phyloP scores from a whole-genome alignment of 2,329 filamentous ascomycete genomes.

The Polytolypa hystricis region DNA sequence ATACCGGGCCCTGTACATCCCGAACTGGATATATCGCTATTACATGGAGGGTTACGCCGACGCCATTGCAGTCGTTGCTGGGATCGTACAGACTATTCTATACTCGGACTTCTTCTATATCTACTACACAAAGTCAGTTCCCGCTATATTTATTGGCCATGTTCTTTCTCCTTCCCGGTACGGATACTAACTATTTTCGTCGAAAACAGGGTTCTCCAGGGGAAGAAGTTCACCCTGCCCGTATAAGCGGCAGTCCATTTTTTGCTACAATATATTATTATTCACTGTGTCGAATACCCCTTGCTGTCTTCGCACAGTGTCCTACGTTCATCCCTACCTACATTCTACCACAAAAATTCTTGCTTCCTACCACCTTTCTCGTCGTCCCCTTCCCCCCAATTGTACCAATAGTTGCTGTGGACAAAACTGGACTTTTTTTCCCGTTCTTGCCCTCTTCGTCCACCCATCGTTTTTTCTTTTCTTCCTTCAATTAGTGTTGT shows the following conservation, averaged over 20 bases:
- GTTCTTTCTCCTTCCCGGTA: not conserved
- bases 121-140: slow-evolving; percentile 81
- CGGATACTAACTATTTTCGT: not conserved
- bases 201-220: slow-evolving; percentile 55
- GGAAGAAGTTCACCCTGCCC: slow-evolving; percentile 76
- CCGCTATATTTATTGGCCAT: not conserved
- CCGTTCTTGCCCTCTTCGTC: too few relatives aligned
- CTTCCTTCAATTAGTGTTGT: too few relatives aligned
- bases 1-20: slow-evolving; percentile 92
- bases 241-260: slow-evolving; percentile 53
- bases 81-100: slow-evolving; percentile 82
- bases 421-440: too few relatives aligned
- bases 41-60: slow-evolving; percentile 70
- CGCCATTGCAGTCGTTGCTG: slow-evolving; percentile 77
- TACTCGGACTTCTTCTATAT: slow-evolving; percentile 99
- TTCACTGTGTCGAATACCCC: too few relatives aligned
- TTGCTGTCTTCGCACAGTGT: too few relatives aligned
- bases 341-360: too few relatives aligned
- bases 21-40: slow-evolving; percentile 96
- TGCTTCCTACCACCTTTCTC: too few relatives aligned
- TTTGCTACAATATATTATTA: slow-evolving; percentile 1
- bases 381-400: too few relatives aligned
- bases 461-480: too few relatives aligned
- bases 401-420: too few relatives aligned
- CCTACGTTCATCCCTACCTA: too few relatives aligned